Evolutionary conservation across 345 rosid species (phyloP), one percentile per base, ranked within the genome.

Genomic region (Rhodomyrtus tomentosa): DNA sequence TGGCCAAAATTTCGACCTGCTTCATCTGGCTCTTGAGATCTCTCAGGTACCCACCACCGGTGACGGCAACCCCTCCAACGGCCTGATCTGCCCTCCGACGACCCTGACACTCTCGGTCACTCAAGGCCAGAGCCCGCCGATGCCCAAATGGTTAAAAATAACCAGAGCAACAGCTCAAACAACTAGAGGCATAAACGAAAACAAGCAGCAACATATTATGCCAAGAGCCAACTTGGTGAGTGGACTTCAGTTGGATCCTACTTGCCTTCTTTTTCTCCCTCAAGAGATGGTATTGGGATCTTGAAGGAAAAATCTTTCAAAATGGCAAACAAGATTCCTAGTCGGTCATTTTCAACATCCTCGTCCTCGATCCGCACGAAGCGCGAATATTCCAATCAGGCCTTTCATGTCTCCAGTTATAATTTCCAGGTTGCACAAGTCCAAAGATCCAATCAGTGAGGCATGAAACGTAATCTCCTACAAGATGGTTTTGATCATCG

Each of bases 251-350:
- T 62, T 29, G 42, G 40, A 62, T 32, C 74, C 40, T 32, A 16
- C 12, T 16, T 29, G 6, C 22, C 40, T 62, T 32, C 40, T 20
- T 62, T 62, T 29, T 62, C 24, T 62, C 42, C 18, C 40, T 5
- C 42, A 62, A 13, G 82, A 90, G 85, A 87, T 72, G 49, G 83
- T 15, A 81, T 29, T 82, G 86, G 89, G 81, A 87, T 88, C 86
- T 86, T 84, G 80, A 15, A 81, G 68, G 36, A 53, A 55, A 38
- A 21, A 38, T 27, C 58, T 38, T 55, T 84, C 82, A 81, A 85
- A 16, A 8, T 87, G 83, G 27, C 87, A 86, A 84, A 88, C 84
- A 89, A 84, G 91, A 91, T 91, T 88, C 92, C 90, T 76, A 83
- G 89, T 73, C 85, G 91, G 89, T 89, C 90, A 45, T 83, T 90